phyloP scores from a whole-genome alignment of 2,329 filamentous ascomycete genomes.

The Phialophora chinensis region DNA sequence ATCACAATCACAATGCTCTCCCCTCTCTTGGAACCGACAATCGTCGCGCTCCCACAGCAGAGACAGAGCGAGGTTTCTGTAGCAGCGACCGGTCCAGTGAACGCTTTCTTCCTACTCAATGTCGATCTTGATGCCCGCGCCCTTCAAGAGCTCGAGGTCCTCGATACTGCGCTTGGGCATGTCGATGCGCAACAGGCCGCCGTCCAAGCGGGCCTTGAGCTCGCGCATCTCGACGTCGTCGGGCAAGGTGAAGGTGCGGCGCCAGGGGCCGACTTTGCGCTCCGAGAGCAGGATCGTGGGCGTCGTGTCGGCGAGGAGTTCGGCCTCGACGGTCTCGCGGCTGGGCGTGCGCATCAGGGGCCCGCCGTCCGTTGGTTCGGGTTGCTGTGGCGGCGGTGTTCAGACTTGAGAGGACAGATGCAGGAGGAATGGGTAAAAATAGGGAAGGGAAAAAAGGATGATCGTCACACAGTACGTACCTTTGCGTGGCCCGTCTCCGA shows the following conservation, averaged over 20 bases:
- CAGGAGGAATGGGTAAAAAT: too few species aligned
- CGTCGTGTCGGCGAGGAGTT: slow-evolving; percentile 26
- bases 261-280: slow-evolving; percentile 33
- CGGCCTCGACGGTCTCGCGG: slow-evolving; percentile 34
- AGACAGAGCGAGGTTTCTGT: too few species aligned
- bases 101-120: slow-evolving; percentile 25
- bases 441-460: too few species aligned
- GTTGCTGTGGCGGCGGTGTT: not conserved
- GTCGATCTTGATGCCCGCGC: slow-evolving; percentile 32
- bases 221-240: slow-evolving; percentile 37
- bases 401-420: too few species aligned
- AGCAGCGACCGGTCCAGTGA: too few species aligned
- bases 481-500: slow-evolving; percentile 30
- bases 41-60: too few species aligned
- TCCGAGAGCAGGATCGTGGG: slow-evolving; percentile 34
- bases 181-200: slow-evolving; percentile 33
- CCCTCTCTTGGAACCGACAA: too few species aligned
- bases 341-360: slow-evolving; percentile 29
- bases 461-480: too few species aligned
- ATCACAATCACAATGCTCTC: too few species aligned
- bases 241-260: slow-evolving; percentile 36
- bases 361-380: slow-evolving; percentile 22
- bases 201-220: slow-evolving; percentile 34
- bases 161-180: slow-evolving; percentile 35
- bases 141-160: slow-evolving; percentile 23